Percentiles rank a stretch among this genome's conserved stretches.
Conservation (phyloP, 129 eudicot species). For the Helianthus annuus region HanXRQr2.0-SUNRISE NC_035434.2:59951837-59952336, state of each 20-base stretch:
- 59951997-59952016: no score
- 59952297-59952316: background rate
- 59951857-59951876: no score
- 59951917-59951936: no score
- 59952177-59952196: background rate
- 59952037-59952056: no score
- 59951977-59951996: no score
- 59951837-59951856: no score
- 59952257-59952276: constrained; percentile 85
- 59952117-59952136: background rate
- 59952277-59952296: constrained; percentile 54
- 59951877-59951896: no score
- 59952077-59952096: background rate
- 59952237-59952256: constrained; percentile 76
- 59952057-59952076: background rate
- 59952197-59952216: constrained; percentile 29
- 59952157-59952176: background rate
- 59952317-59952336: constrained; percentile 13
- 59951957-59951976: no score
- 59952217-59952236: constrained; percentile 66
- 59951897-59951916: no score
- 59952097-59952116: background rate
- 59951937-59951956: no score
- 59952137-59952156: background rate
- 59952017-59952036: no score